These are phyloP conservation scores for Nicotiana knightiana DNA, from an alignment of 257 asterid genomes.

Conservation along the genomic window DNA sequence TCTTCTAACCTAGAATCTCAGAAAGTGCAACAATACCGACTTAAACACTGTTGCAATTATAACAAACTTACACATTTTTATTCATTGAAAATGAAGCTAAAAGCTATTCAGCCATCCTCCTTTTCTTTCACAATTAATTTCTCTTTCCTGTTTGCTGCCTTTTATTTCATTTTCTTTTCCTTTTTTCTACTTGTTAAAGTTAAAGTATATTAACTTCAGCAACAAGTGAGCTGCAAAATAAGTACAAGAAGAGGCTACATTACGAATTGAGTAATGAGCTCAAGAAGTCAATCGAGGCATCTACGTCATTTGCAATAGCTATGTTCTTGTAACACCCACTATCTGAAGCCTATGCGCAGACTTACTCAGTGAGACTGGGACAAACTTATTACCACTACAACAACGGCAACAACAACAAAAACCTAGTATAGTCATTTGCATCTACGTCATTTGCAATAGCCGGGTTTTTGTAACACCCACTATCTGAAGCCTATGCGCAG, in stretches of 20 bases:
- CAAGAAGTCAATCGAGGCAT: too few species aligned
- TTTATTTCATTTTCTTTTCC: too few species aligned
- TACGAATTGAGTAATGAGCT: too few species aligned
- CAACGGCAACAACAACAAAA: too few species aligned
- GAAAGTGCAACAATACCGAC: not conserved
- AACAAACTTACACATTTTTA: not conserved
- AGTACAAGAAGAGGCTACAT: too few species aligned
- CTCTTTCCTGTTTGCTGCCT: not conserved
- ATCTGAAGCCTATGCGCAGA: not conserved
- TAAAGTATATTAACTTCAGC: too few species aligned
- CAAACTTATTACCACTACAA: too few species aligned
- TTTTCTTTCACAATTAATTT: not conserved
- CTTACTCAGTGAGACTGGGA: not conserved
- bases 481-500: not conserved
- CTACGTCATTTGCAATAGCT: too few species aligned
- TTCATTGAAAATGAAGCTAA: not conserved
- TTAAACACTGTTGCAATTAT: not conserved
- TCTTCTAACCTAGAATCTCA: not conserved
- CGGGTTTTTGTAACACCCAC: not conserved
- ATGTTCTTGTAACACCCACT: not conserved
- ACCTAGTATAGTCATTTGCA: too few species aligned
- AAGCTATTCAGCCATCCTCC: not conserved
- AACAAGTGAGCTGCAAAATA: too few species aligned
- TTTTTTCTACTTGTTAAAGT: too few species aligned
- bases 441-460: too few species aligned